Base-by-base conservation (phyloP, 2,329 filamentous ascomycete species). In the Alternaria triticina region DNA sequence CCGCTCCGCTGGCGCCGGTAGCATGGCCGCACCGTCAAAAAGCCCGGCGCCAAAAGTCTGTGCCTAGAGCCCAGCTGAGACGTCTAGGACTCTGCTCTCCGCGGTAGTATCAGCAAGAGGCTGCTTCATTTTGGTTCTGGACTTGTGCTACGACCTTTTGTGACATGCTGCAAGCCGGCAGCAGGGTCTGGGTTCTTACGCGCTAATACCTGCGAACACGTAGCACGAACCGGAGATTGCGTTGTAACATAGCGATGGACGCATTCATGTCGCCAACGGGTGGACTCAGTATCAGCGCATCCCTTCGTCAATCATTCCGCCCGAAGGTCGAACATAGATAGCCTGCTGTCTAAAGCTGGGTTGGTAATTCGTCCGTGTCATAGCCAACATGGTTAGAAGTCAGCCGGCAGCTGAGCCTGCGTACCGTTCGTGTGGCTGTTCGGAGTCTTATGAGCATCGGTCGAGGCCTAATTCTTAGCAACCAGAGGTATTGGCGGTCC, bases 381-480 rank as follows among this genome's bases (percentile, higher is more conserved):
- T 49, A 57, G 23, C 36, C 20, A 22, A 17, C 23, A 49, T 36
- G 28, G 46, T 52, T 52, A 51, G 51, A 46, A 50, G 46, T 55
- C 51, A 30, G 22, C 22, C 30, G 54, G 50, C 43, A 47, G 33
- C 49, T 55, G 45, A 43, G 44, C 30, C 40, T 59, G 54, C 62
- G 50, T 25, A 25, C 43, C 36, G 36, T 46, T 27, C 7, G 15
- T 52, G 33, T 54, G 23, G 33, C 36, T 46, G 50, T 49, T 52
- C 52, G 49, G 44, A 44, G 33, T 58, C 46, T 28, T 45, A 60
- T 60, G 63, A 55, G 51, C n/a, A 44, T 49, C 44, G 57, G 57
- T 61, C 63, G 57, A 66, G 60, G 46, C 56, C 51, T 44, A 54
- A 17, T 62, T 59, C 66, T 66, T 61, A 55, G 54, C 58, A 44